Evolutionary conservation across 306 rosid species (phyloP).

Genomic region (Rosa lucieae): DNA sequence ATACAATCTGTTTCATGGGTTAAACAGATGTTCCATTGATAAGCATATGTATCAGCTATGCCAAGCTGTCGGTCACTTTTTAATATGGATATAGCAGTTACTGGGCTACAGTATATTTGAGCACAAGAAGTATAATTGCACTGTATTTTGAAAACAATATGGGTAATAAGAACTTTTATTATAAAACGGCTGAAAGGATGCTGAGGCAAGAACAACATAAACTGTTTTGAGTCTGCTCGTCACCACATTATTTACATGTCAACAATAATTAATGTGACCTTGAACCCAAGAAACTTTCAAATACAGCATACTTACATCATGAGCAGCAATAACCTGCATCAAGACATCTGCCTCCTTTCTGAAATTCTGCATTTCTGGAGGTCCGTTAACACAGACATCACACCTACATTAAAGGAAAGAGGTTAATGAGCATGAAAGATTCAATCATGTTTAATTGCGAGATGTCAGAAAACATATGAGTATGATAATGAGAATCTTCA

Average conservation of each 20-base stretch:
- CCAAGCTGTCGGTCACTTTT: neutral
- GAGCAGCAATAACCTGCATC: conserved; percentile 56
- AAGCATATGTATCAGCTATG: neutral
- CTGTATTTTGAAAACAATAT: neutral
- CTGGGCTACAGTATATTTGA: neutral
- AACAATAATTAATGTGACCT: neutral
- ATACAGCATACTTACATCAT: conserved; percentile 46
- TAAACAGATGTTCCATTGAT: neutral
- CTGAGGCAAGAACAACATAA: neutral
- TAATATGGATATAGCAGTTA: neutral
- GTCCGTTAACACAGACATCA: conserved; percentile 76
- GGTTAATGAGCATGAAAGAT: neutral
- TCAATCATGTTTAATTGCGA: neutral
- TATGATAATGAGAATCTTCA: neutral
- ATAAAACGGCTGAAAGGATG: neutral
- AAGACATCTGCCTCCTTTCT: conserved; percentile 70
- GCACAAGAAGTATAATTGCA: neutral
- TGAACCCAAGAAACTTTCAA: neutral
- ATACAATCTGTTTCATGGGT: neutral
- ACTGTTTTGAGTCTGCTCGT: neutral
- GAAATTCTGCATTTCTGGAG: conserved; percentile 69
- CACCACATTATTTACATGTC: neutral
- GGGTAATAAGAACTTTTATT: neutral
- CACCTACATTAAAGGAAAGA: conserved; percentile 50
- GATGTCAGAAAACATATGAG: neutral